Evolutionary conservation across 345 rosid species (phyloP), one percentile per base, ranked within the genome.

Genomic region (Bruguiera parviflora): DNA sequence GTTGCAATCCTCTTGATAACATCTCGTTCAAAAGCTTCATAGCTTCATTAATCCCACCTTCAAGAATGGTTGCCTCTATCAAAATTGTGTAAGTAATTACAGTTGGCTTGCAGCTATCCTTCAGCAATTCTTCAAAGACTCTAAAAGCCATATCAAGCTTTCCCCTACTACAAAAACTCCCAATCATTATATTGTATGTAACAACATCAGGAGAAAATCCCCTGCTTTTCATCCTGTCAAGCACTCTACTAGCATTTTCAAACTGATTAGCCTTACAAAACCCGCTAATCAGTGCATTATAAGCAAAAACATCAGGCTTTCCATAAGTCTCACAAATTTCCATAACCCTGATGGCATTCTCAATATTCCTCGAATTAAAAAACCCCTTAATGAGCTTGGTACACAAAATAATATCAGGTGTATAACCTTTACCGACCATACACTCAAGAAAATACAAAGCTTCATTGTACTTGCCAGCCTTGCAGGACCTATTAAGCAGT

Each of bases 21-120:
- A 93, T 91, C 71, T 91, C 97, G 69, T 93, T 92, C 72, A 89
- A 67, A 65, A 93, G 94, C 82, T 91, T 81, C 84, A 86, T 80
- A 0, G 92, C 89, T 47, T 89, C 73, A 61, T 79, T 78, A 29
- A 86, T 82, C 19, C 88, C 86, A 20, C 96, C 89, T 22, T 82
- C 84, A 2, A 78, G 77, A 64, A 84, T 75, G 27, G 84, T 80
- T 0, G 92, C 98, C 71, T 93, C 96, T 22, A 93, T 89, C 85
- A 93, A 78, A 67, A 87, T 91, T 2, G 96, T 93, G 81, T 86
- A 91, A 7, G 97, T 90, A 76, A 93, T 79, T 60, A 93, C 94
- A 61, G 86, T 79, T 0, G 97, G 98, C 65, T 76, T 65, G 46
- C 96, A 88, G 39, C 80, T 75, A 71, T 93, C 93, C n/a, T 19